Base-by-base conservation (phyloP, 2,329 filamentous ascomycete genomes). In the Botrytis deweyae region DNA sequence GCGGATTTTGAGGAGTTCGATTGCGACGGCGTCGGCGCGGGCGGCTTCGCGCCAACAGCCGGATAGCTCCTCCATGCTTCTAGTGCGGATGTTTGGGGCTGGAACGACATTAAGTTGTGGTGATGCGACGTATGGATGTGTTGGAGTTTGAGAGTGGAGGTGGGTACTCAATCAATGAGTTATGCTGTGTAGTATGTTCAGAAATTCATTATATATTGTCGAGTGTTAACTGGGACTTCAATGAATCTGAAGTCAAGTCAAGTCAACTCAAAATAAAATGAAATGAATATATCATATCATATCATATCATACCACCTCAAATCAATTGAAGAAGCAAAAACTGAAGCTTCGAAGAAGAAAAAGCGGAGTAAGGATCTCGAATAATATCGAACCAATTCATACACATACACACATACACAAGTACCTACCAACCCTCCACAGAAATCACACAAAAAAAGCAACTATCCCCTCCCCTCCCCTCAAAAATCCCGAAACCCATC, bases 1-100 rank as follows among this genome's bases (percentile, higher is more conserved):
- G 62, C 86, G 84, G 46, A 91, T 83, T 10, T 84, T 84, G 49
- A 88, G 83, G 20, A 91, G 84, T 55, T 83, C 82, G 29, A 82
- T 77, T 55, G 84, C 83, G 61, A 88, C 85, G 20, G 83, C 76
- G 69, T 88, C 85, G 70, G 86, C 87, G 75, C 86, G 83, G 72
- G 87, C 83, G 38, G 88, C 87, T 81, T 90, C 88, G 71, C 82
- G 78, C 77, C 84, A 88, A 78, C 88, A 90, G 49, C 87, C 86
- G 73, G 75, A 71, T 74, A 77, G 73, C 76, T 78, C 78, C 75
- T 79, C 79, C 80, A 81, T 81, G 40, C 76, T 52, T 25, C 33
- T 4, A 18, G n/a, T 67, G 65, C 46, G 40, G 33, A 36, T n/a
- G 16, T 29, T 42, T 40, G 46, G 25, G 25, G 25, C 36, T 58